Evolutionary conservation across 2,329 filamentous ascomycete species (phyloP).

Genomic region (Fusarium sp.): DNA sequence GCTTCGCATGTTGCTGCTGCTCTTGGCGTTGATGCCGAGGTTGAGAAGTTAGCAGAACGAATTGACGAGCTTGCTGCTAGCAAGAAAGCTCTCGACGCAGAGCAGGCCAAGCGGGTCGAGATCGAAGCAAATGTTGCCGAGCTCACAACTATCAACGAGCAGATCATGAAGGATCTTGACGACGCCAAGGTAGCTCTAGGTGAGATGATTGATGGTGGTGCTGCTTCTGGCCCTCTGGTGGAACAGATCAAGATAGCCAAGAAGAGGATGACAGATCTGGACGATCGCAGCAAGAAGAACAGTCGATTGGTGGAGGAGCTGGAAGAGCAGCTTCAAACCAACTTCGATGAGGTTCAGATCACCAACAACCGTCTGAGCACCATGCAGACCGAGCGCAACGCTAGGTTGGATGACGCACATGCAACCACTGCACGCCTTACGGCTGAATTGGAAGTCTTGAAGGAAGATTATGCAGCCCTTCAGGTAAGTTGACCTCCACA

Average conservation of each 20-base stretch:
- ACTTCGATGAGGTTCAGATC: constrained; percentile 92
- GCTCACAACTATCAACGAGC: constrained; percentile 69
- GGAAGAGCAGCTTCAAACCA: constrained; percentile 94
- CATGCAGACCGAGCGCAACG: constrained; percentile 79
- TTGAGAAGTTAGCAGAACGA: constrained; percentile 75
- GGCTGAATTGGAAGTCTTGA: constrained; percentile 75
- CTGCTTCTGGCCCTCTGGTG: constrained; percentile 61
- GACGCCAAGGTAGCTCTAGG: constrained; percentile 67
- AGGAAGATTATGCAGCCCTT: constrained; percentile 78
- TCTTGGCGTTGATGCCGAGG: constrained; percentile 72
- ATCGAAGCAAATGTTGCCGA: constrained; percentile 69
- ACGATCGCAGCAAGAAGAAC: constrained; percentile 86
- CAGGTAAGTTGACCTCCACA: constrained; percentile 70
- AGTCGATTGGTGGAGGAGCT: constrained; percentile 93
- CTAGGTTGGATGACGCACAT: constrained; percentile 83
- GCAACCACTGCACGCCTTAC: constrained; percentile 73
- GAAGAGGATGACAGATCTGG: constrained; percentile 73
- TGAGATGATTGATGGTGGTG: constrained; percentile 64
- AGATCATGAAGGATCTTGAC: constrained; percentile 73
- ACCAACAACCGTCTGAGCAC: constrained; percentile 88
- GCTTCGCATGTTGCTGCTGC: constrained; percentile 73
- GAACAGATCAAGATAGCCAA: constrained; percentile 73
- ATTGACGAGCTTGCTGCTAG: constrained; percentile 69
- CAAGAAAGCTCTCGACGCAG: constrained; percentile 70
- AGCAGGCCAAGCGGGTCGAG: constrained; percentile 70